Evolutionary conservation across 495 filamentous ascomycete genomes (phyloP).

Genomic region (Aspergillus saccharolyticus): DNA sequence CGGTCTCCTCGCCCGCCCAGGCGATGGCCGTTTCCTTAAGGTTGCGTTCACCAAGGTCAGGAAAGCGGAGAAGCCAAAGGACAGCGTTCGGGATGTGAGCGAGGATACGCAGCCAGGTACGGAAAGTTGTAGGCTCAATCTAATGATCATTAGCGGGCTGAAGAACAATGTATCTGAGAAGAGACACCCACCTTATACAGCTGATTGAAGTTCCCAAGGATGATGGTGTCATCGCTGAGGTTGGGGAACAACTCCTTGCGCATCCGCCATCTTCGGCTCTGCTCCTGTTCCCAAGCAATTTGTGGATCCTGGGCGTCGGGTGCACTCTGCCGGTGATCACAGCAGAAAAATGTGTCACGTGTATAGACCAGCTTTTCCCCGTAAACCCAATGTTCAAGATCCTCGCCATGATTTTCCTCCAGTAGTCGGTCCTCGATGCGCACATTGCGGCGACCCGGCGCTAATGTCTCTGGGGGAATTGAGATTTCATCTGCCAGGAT

Average conservation of each 20-base stretch:
- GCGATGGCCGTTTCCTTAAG: conserved; percentile 69
- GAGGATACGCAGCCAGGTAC: conserved; percentile 93
- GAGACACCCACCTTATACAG: conserved; percentile 79
- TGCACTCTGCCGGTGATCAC: conserved; percentile 91
- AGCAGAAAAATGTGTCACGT: conserved; percentile 97
- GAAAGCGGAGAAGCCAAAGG: conserved; percentile 95
- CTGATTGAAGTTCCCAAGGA: conserved; percentile 98
- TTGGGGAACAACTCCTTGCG: conserved; percentile 89
- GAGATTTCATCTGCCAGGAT: conserved; percentile 86
- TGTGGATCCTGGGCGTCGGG: conserved; percentile 60
- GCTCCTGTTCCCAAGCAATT: conserved; percentile 84
- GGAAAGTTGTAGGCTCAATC: conserved; percentile 97
- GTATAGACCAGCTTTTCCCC: conserved; percentile 95
- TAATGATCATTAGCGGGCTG: conserved; percentile 28
- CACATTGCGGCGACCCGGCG: conserved; percentile 69
- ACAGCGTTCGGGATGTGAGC: conserved; percentile 80
- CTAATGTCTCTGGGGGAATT: conserved; percentile 75
- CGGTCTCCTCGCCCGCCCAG: conserved; percentile 85
- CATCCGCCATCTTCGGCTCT: conserved; percentile 82
- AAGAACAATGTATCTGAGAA: neutral
- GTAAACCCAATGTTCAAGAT: conserved; percentile 79
- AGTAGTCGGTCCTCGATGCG: conserved; percentile 64
- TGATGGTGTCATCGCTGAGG: conserved; percentile 77
- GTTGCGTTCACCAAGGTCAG: conserved; percentile 85
- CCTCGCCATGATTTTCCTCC: conserved; percentile 63